These are phyloP conservation scores for Yarrowia yakushimensis DNA, from an alignment of 805 yeast species.

Conservation along the genomic window DNA sequence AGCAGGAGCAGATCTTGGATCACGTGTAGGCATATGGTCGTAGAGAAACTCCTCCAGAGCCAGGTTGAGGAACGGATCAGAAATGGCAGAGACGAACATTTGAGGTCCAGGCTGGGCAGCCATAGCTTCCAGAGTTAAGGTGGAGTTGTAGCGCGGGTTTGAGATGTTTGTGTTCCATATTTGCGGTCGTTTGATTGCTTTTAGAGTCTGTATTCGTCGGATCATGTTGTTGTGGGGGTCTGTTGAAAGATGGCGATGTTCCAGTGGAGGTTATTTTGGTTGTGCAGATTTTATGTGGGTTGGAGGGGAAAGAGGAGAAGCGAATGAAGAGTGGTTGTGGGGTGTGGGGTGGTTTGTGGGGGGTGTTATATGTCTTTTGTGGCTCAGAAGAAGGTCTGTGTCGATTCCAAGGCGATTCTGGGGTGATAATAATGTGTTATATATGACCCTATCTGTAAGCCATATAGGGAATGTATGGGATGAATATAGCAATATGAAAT, in stretches of 20 bases:
- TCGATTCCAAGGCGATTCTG: too few species aligned
- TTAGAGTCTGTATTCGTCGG: background rate
- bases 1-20: background rate
- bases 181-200: background rate
- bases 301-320: too few species aligned
- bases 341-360: too few species aligned
- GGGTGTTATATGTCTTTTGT: too few species aligned
- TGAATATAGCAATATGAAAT: too few species aligned
- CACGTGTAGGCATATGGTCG: slow-evolving; percentile 50
- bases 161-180: background rate
- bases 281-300: slow-evolving; percentile 1
- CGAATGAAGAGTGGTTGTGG: too few species aligned
- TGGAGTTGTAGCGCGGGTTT: background rate
- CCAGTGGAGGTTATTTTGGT: slow-evolving; percentile 9
- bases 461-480: too few species aligned
- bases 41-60: slow-evolving; percentile 81
- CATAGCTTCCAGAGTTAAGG: background rate
- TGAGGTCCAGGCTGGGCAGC: slow-evolving; percentile 41
- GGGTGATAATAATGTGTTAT: too few species aligned
- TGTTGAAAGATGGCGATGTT: background rate
- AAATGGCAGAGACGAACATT: slow-evolving; percentile 54
- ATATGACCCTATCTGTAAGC: too few species aligned
- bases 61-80: slow-evolving; percentile 69
- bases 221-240: background rate
- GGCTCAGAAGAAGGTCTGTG: too few species aligned